Evolutionary conservation across 2,329 filamentous ascomycete species (phyloP).

Genomic region (Botrytis galanthina): DNA sequence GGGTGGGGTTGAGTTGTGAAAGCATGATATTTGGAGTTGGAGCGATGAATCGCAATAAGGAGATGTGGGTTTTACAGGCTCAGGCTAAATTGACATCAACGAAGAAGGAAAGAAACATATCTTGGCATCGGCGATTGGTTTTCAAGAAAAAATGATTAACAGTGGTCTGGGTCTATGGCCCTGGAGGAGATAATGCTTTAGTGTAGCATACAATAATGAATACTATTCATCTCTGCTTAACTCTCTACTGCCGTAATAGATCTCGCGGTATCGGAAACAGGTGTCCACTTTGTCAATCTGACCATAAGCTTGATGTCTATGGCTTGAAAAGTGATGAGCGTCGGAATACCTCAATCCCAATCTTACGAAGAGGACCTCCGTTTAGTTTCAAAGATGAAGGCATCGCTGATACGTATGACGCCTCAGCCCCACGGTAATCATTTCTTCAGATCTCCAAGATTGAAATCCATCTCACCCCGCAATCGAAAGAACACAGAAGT

Average conservation of each 20-base stretch:
- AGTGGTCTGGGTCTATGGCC: not conserved
- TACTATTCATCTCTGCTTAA: not conserved
- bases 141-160: not conserved
- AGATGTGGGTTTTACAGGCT: not conserved
- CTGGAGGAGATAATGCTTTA: not conserved
- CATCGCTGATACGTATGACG: too few species aligned
- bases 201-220: not conserved
- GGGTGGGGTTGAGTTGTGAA: too few species aligned
- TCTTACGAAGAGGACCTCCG: not conserved
- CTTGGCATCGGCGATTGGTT: not conserved
- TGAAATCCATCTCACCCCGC: not conserved
- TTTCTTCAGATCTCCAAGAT: not conserved
- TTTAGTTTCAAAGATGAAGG: not conserved
- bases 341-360: not conserved
- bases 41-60: not conserved
- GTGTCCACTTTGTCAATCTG: too few species aligned
- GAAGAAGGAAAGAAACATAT: not conserved
- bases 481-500: not conserved
- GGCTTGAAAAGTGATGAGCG: not conserved
- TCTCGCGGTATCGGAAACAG: not conserved
- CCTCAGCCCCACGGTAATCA: too few species aligned
- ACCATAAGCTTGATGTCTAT: not conserved
- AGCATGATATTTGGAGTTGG: not conserved
- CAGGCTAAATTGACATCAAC: not conserved
- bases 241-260: not conserved